Evolutionary conservation across 352 stramenopile genomes (phyloP), one percentile per base, ranked within the genome.

Genomic region (Phytophthora pisi): DNA sequence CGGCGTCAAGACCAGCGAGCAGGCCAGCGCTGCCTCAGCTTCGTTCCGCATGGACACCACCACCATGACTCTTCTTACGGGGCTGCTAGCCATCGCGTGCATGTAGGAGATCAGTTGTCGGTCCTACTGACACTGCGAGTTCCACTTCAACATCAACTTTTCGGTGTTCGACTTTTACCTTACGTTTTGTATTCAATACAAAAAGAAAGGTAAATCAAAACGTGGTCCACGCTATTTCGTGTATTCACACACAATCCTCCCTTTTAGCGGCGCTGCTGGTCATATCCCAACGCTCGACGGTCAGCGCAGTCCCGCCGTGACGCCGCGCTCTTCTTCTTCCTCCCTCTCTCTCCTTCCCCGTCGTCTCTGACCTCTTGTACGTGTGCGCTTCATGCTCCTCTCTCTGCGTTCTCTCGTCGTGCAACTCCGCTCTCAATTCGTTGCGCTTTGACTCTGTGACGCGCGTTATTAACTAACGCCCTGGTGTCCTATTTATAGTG

Each of bases 401-500:
- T 24, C 42, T 24, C 4, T 55, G 9, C 57, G 16, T 20, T 36
- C 47, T 64, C 52, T 51, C n/a, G 10, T 9, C 18, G 20, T 68
- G 20, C 16, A 20, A 18, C 26, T 59, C 2, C 0, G 3, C 4
- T 28, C 36, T 34, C 3, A 50, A 60, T 52, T 9, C 15, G 0
- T 13, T 13, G 5, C 4, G 38, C 42, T 51, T 40, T 57, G 9
- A n/a, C 31, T 30, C 26, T 47, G 28, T 8, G 34, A 53, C 26
- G 6, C 28, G 11, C 4, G 8, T 53, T 43, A 51, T 53, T 74
- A 68, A 66, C 51, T n/a, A 50, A 1, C 9, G 4, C 51, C 31
- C 60, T 51, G 59, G 24, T 72, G 57, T 75, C 68, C 57, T 47
- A 43, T 65, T 51, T 43, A 51, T 63, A 75, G 68, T 72, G 57